phyloP scores from a whole-genome alignment of 2,329 filamentous ascomycete species.

The Thielaviopsis punctulata region DNA sequence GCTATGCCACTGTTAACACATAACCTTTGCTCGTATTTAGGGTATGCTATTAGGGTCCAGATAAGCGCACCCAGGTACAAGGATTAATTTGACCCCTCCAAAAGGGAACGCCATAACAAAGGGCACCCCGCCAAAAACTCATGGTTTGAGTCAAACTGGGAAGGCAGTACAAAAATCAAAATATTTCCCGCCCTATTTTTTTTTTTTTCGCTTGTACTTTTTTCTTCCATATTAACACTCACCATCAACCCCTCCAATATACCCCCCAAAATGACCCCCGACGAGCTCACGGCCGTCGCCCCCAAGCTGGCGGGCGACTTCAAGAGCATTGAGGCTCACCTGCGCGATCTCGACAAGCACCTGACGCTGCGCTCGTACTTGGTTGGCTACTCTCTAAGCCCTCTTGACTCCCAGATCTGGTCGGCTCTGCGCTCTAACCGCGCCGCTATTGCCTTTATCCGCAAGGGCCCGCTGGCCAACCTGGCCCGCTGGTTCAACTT shows the following conservation, averaged over 20 bases:
- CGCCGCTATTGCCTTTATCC: conserved; percentile 64
- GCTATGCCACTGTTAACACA: too few species aligned
- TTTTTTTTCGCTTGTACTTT: not conserved
- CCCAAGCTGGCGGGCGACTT: conserved; percentile 48
- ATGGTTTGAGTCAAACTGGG: not conserved
- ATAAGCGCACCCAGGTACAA: not conserved
- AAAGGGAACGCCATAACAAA: not conserved
- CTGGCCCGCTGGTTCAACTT: conserved; percentile 75
- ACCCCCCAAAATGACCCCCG: conserved; percentile 33
- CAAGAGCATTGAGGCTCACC: conserved; percentile 59
- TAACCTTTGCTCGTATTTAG: not conserved
- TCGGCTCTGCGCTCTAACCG: conserved; percentile 67
- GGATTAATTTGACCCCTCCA: not conserved
- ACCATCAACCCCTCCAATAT: not conserved
- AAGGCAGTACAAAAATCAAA: not conserved
- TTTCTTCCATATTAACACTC: not conserved
- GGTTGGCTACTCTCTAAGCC: conserved; percentile 59
- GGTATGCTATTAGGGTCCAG: not conserved
- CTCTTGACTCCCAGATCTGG: conserved; percentile 71
- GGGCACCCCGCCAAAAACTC: not conserved
- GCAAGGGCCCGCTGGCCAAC: conserved; percentile 60
- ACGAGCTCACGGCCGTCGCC: conserved; percentile 35
- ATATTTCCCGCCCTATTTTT: not conserved
- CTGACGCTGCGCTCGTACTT: conserved; percentile 76
- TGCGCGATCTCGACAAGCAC: conserved; percentile 69